Evolutionary conservation across 139 green algal genomes (phyloP), one percentile per base, ranked within the genome.

Genomic region (Bryopsis sp.): DNA sequence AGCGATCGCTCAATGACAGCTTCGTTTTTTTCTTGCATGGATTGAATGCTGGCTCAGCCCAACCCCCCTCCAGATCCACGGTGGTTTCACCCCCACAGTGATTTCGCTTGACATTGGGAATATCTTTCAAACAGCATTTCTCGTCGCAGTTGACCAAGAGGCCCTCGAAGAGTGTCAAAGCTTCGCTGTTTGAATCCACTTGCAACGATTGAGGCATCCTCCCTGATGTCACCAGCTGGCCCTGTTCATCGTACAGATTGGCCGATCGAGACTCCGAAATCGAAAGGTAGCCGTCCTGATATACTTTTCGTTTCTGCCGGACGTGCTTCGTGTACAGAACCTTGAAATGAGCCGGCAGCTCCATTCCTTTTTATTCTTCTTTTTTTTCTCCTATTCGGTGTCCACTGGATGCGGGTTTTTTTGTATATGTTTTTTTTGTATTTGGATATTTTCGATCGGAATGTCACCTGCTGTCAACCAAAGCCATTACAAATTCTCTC

Each of bases 251-350:
- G 7, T 35, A 28, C 28, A 73, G 48, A 11, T 48, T 60, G 3
- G 48, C 47, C 5, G 6, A 11, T 26, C 67, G 57, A 58, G 3
- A n/a, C 11, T 24, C 28, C 34, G 24, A 26, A 22, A 72, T 5
- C 22, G 57, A 33, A n/a, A 73, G 33, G 43, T 67, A 73, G 29
- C 67, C 67, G 43, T 73, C 67, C 26, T 73, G 67, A 19, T 73
- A 73, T 5, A 60, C 57, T 22, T 67, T 67, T 29, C 29, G 47
- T 32, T 73, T 73, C n/a, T 61, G 28, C 8, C 48, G 65, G 28
- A 73, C 22, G 24, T 73, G 67, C 19, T 26, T 5, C 4, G 48
- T 63, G 35, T 73, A 73, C 48, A 73, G 35, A 54, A 69, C 62
- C 43, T 19, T 54, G 15, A 54, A 19, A 19, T 19, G 43, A n/a